These are phyloP conservation scores for Phytophthora brassicae DNA, from an alignment of 352 stramenopile genomes.

Conservation along the genomic window DNA sequence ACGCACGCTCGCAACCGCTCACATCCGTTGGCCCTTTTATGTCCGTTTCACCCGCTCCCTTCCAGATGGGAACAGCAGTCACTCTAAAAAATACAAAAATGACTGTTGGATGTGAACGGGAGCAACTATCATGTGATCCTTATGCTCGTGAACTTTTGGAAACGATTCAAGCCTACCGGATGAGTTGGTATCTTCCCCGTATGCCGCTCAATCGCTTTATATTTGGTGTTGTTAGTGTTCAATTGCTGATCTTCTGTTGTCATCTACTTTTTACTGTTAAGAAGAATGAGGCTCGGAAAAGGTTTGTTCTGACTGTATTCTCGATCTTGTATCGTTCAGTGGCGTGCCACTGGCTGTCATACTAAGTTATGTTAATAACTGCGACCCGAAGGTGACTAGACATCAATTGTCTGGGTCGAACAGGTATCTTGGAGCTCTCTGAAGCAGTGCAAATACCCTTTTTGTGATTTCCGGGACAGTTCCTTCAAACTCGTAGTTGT, in stretches of 20 bases:
- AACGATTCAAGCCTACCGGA: slow-evolving; percentile 29
- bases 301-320: slow-evolving; percentile 21
- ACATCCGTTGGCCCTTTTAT: too few relatives aligned
- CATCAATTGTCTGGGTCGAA: background rate
- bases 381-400: slow-evolving; percentile 16
- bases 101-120: background rate
- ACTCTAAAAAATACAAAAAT: too few relatives aligned
- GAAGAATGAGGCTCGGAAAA: slow-evolving; percentile 14
- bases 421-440: background rate
- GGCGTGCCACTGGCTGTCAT: slow-evolving; percentile 23
- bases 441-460: slow-evolving; percentile 4
- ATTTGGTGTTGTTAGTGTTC: slow-evolving; percentile 25
- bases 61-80: too few relatives aligned
- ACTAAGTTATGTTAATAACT: slow-evolving; percentile 19
- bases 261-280: slow-evolving; percentile 23
- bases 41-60: too few relatives aligned
- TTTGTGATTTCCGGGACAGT: slow-evolving; percentile 10
- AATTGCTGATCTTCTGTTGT: slow-evolving; percentile 32
- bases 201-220: slow-evolving; percentile 37
- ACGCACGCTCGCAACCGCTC: too few relatives aligned
- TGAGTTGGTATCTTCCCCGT: slow-evolving; percentile 26
- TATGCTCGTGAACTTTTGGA: slow-evolving; percentile 16
- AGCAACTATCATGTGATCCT: slow-evolving; percentile 6
- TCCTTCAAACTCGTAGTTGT: slow-evolving; percentile 24
- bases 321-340: slow-evolving; percentile 27